A percentile compares a stretch with the other conserved stretches of the same genome.
Evolutionary conservation across 2,329 filamentous ascomycete species (phyloP).

Genomic region (Teratosphaeria nubilosa): DNA sequence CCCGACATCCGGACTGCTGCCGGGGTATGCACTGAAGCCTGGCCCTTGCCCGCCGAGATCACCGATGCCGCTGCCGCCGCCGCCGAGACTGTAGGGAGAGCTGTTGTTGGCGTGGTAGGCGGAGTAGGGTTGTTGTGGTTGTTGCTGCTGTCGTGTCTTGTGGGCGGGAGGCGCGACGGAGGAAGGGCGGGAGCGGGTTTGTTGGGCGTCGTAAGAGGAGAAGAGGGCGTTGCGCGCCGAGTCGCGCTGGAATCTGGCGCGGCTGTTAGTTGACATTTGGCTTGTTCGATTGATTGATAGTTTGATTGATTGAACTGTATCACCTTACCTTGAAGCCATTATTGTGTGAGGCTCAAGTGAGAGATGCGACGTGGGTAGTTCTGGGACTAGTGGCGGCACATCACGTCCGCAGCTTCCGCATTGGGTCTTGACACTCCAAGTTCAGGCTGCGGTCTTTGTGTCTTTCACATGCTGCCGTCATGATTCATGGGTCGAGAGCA

Average conservation of each 20-base stretch:
- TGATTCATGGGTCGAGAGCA: background rate
- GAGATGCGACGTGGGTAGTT: background rate
- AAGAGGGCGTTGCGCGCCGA: slow-evolving; percentile 30
- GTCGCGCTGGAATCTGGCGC: slow-evolving; percentile 24
- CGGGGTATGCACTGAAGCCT: slow-evolving; percentile 23
- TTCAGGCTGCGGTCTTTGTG: background rate
- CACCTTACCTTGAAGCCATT: slow-evolving; percentile 5
- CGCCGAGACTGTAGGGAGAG: slow-evolving; percentile 11
- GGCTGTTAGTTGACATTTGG: background rate
- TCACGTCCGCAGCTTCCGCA: background rate
- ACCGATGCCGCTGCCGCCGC: slow-evolving; percentile 1
- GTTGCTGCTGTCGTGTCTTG: slow-evolving; percentile 13
- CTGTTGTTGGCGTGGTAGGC: slow-evolving; percentile 13
- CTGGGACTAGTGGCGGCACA: background rate
- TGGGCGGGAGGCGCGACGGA: slow-evolving; percentile 18
- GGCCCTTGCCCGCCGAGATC: slow-evolving; percentile 9
- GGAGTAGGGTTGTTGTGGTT: slow-evolving; percentile 15
- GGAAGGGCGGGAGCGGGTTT: slow-evolving; percentile 21
- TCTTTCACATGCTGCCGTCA: background rate
- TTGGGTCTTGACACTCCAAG: background rate
- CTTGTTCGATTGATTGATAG: background rate
- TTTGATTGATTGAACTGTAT: background rate
- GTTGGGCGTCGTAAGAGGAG: slow-evolving; percentile 26
- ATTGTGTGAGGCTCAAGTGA: background rate
- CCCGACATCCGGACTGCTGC: slow-evolving; percentile 9